phyloP scores from a whole-genome alignment of 257 asterid genomes.

The Solanum pinnatisectum region DNA sequence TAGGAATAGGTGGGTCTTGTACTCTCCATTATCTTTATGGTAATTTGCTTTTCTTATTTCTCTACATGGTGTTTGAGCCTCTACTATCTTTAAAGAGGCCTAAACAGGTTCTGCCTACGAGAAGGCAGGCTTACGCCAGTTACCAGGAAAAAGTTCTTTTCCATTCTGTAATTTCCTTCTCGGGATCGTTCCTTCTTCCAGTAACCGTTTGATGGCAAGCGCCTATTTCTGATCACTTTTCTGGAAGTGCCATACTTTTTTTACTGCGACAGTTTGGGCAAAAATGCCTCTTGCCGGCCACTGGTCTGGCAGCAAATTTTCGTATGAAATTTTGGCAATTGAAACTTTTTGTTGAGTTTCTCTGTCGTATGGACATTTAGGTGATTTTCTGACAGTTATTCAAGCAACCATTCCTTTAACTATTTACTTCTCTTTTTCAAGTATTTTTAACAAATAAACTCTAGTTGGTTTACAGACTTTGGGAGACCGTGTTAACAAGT shows the following conservation, averaged over 20 bases:
- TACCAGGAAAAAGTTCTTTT: neutral
- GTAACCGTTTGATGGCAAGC: neutral
- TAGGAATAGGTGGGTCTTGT: neutral
- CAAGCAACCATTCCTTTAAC: neutral
- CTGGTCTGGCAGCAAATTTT: neutral
- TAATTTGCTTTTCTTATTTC: neutral
- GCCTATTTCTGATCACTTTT: neutral
- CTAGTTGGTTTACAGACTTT: neutral
- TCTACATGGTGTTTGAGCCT: neutral
- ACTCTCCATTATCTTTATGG: neutral
- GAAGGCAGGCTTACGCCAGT: neutral
- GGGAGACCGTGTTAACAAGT: neutral
- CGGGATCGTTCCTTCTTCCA: neutral
- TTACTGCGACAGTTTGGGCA: neutral
- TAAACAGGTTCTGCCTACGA: neutral
- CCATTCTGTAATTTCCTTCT: neutral
- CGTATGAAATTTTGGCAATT: neutral
- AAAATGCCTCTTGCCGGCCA: neutral
- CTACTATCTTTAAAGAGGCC: neutral
- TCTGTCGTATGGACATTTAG: neutral
- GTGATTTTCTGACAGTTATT: neutral
- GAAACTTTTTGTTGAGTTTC: neutral
- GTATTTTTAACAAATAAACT: neutral
- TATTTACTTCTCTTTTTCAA: neutral
- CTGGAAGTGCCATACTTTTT: neutral